Evolutionary conservation across 2,329 filamentous ascomycete species (phyloP), one percentile per base, ranked within the genome.

Genomic region (Dothidotthia symphoricarpi): DNA sequence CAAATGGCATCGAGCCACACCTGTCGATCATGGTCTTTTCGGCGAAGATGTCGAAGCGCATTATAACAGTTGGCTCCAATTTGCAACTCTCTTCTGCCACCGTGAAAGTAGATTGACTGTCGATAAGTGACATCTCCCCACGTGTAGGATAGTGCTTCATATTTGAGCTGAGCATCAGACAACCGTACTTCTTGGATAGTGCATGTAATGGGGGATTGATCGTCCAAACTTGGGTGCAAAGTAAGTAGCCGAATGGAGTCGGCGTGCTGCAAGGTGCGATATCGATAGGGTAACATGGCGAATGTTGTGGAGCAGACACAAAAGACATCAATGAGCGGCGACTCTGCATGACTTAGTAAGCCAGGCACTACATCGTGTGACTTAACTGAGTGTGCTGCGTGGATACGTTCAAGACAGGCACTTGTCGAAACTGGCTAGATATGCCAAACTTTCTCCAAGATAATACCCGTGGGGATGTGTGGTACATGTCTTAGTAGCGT

Each of bases 111-210:
- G 15, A 46, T 40, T 6, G 25, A 13, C 28, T 45, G 14, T 17
- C 4, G 15, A 15, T 34, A 24, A 26, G 12, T 30, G 13, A 13
- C 10, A 15, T 43, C 31, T n/a, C 45, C 41, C 45, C 45, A 47
- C 5, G 38, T 39, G 29, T 47, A 47, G 7, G 41, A 44, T 15
- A 47, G 16, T 25, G 45, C 45, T 34, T 39, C 31, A 28, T 41
- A 45, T 16, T 36, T 25, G 19, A 39, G 31, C 12, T 30, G 27
- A 15, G 9, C 5, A 13, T 41, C 37, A 10, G 37, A 45, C 13
- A 46, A 25, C 31, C 27, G 33, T 31, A 7, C 33, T 34, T 45
- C 17, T 34, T 35, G 36, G 12, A 45, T 37, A 11, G 42, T 45
- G 31, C 42, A 41, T 12, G 14, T 28, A 7, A 45, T 29, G 24